phyloP scores from a whole-genome alignment of 225 moss, liverwort and hornwort genomes.

The Neckera pumila region DNA sequence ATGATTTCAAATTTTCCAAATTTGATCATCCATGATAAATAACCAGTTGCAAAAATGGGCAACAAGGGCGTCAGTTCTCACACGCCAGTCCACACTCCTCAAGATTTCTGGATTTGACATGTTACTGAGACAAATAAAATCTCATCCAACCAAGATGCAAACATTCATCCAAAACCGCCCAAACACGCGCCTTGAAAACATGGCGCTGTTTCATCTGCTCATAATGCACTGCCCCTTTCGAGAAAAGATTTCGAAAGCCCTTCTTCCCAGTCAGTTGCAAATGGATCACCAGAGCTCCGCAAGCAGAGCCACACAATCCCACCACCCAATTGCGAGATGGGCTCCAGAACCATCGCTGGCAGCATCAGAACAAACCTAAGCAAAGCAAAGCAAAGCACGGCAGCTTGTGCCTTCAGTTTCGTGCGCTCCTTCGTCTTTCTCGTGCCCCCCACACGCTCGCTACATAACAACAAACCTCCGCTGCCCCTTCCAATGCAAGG shows the following conservation, averaged over 20 bases:
- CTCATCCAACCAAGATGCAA: background rate
- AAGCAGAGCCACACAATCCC: constrained; percentile 4
- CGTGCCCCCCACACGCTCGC: constrained; percentile 23
- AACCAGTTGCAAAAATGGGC: background rate
- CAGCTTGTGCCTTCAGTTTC: background rate
- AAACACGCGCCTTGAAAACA: background rate
- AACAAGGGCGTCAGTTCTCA: background rate
- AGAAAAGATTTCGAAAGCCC: too few species aligned
- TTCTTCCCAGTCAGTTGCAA: background rate
- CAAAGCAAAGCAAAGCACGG: background rate
- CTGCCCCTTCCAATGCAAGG: background rate
- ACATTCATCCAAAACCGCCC: background rate
- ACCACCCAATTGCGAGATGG: background rate
- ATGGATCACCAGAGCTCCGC: background rate
- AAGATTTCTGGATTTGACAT: too few species aligned
- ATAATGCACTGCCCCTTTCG: background rate
- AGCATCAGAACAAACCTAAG: background rate
- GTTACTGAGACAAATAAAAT: too few species aligned
- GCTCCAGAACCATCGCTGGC: background rate
- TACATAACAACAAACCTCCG: background rate
- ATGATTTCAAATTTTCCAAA: too few species aligned
- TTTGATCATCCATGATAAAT: background rate
- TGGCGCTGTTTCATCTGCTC: background rate
- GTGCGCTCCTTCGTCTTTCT: background rate
- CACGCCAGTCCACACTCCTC: too few species aligned